These are phyloP conservation scores for Spathaspora passalidarum DNA, from an alignment of 805 yeast species.

Conservation along the genomic window DNA sequence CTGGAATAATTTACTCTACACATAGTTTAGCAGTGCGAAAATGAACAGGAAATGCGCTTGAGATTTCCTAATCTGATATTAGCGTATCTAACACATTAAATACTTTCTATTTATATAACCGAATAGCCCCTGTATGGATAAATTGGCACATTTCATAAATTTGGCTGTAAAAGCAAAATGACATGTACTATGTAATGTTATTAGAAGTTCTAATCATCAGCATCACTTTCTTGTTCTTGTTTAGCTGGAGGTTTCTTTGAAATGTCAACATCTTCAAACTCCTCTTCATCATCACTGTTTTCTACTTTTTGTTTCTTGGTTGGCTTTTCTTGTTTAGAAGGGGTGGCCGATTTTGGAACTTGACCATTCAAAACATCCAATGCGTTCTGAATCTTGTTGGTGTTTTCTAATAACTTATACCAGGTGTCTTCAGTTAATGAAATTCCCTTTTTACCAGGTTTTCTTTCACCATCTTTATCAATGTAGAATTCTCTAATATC, in stretches of 20 bases:
- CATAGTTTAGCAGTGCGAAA: background rate
- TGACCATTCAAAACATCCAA: conserved; percentile 31
- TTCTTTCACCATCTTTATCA: conserved; percentile 52
- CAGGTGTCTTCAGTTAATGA: conserved; percentile 58
- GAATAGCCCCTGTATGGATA: too few species aligned
- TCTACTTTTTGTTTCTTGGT: conserved; percentile 4
- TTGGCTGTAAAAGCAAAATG: too few species aligned
- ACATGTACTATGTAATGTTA: too few species aligned
- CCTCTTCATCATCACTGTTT: conserved; percentile 16
- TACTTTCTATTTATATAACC: too few species aligned
- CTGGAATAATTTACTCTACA: background rate
- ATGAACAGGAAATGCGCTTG: background rate
- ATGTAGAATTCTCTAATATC: conserved; percentile 82
- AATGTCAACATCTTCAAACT: conserved; percentile 11
- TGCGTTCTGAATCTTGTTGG: conserved; percentile 51
- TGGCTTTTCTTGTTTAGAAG: background rate
- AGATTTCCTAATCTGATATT: background rate
- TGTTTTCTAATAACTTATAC: conserved; percentile 43
- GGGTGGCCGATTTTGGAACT: background rate
- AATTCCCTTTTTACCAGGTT: conserved; percentile 82
- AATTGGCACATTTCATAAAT: too few species aligned
- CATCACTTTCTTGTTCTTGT: conserved; percentile 6
- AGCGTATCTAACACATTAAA: background rate
- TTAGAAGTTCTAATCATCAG: conserved; percentile 3
- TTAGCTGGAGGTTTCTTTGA: conserved; percentile 1